Base-by-base conservation (phyloP, 331 rosid species). In the Rosa hybrid region DNA sequence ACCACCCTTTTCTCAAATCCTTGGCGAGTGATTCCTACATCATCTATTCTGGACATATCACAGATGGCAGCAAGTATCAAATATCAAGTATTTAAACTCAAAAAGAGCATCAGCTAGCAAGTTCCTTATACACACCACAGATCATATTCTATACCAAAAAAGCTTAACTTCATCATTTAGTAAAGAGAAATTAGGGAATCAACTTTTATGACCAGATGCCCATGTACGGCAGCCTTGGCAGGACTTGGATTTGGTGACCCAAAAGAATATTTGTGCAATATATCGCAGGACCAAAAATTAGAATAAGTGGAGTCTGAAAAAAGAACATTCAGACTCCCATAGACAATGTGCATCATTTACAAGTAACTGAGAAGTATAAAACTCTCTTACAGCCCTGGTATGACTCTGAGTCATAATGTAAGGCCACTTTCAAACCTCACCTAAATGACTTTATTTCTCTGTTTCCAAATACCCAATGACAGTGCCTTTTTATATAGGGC, bases 1-100 rank as follows among this genome's bases (percentile, higher is more conserved):
- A 93, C 98, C 79, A 93, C 98, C 80, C 97, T 88, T 86, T 86
- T 93, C 84, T 93, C 98, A 80, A 93, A 91, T 53, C 98, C 98
- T 85, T 93, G 97, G 72, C 95, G 88, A 71, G 82, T 90, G 81
- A 93, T 82, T 86, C 86, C 74, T 77, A 89, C 90, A 48, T 89
- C 88, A 53, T 63, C 83, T 77, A 93, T 87, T 5, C 98, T 93
- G 92, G 57, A 60, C 81, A 74, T 56, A 23, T 76, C 57, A 86
- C 44, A 71, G 41, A 13, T 17, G 8, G 71, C 53, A 59, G 75
- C 70, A 23, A 54, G 20, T 39, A 46, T 42, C 67, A 53, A 42
- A 53, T 27, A 54, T 34, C 53, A 78, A 30, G 41, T 13, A 41
- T 41, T 7, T 51, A 20, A 68, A 60, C 10, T 46, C 70, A n/a